A percentile compares a stretch with the other conserved stretches of the same genome.
Evolutionary conservation across 805 yeast genomes (phyloP).

Genomic region (Cyberlindnera lachancei): DNA sequence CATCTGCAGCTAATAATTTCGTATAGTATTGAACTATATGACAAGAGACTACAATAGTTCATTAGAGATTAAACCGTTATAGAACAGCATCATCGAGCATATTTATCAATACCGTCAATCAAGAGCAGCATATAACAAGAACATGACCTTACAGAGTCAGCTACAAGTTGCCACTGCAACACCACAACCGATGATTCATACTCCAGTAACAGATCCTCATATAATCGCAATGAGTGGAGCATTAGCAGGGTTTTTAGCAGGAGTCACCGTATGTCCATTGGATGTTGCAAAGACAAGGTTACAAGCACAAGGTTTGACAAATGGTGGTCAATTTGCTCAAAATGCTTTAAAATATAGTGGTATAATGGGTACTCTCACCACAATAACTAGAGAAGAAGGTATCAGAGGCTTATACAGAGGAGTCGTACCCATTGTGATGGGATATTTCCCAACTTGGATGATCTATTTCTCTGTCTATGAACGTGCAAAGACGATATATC

Average conservation of each 20-base stretch:
- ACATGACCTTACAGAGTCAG: no score
- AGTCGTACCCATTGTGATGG: slow-evolving; percentile 82
- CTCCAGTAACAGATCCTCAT: slow-evolving; percentile 32
- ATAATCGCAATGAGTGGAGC: slow-evolving; percentile 86
- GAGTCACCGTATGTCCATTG: slow-evolving; percentile 85
- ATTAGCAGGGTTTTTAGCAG: slow-evolving; percentile 85
- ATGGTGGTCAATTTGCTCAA: slow-evolving; percentile 13
- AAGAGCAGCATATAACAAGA: no score
- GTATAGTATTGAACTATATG: no score
- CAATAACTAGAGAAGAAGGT: slow-evolving; percentile 75
- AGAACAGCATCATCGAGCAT: no score
- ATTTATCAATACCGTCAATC: no score
- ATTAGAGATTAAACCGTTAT: no score
- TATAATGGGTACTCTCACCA: slow-evolving; percentile 51
- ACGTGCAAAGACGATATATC: slow-evolving; percentile 53
- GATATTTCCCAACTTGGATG: slow-evolving; percentile 97
- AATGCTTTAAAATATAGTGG: slow-evolving; percentile 28
- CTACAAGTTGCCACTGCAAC: not conserved
- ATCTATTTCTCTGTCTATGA: slow-evolving; percentile 91
- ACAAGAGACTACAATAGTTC: no score
- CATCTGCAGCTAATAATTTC: no score
- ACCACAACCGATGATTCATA: not conserved
- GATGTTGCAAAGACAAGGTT: slow-evolving; percentile 93
- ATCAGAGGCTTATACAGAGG: slow-evolving; percentile 82
- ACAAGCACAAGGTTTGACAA: slow-evolving; percentile 71